These are phyloP conservation scores for barley (Hordeum vulgare) DNA, from an alignment of 176 grass and related monocot species.

Conservation along the genomic window DNA sequence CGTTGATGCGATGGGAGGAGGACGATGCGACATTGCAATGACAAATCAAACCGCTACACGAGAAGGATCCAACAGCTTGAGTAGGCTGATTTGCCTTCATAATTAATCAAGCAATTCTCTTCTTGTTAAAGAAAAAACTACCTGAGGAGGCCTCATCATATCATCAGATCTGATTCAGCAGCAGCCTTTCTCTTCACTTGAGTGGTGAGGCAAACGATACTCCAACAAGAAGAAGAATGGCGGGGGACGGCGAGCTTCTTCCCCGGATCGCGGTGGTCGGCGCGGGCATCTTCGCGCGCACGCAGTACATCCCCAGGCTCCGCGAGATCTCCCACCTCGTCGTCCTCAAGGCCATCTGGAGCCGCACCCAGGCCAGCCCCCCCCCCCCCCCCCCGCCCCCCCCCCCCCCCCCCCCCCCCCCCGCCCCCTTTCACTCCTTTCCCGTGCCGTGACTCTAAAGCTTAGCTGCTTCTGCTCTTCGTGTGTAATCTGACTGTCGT, in stretches of 20 bases:
- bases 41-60: too few species aligned
- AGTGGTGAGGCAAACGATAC: neutral
- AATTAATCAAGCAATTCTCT: neutral
- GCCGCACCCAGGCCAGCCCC: slow-evolving; percentile 53
- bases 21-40: too few species aligned
- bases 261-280: slow-evolving; percentile 73
- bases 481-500: neutral
- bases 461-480: neutral
- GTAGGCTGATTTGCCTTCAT: too few species aligned
- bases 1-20: too few species aligned
- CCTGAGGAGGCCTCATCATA: neutral
- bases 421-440: neutral
- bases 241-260: slow-evolving; percentile 17
- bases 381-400: too few species aligned
- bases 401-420: neutral
- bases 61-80: too few species aligned
- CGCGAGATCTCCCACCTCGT: slow-evolving; percentile 73
- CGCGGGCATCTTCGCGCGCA: slow-evolving; percentile 80
- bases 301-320: slow-evolving; percentile 88
- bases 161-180: slow-evolving; percentile 3
- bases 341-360: slow-evolving; percentile 81
- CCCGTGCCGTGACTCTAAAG: neutral
- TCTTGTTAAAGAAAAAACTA: too few species aligned
- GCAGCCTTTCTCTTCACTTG: neutral
- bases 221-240: slow-evolving; percentile 6